phyloP scores from a whole-genome alignment of 148 eudicot species.

The Amaranthus cruentus region DNA sequence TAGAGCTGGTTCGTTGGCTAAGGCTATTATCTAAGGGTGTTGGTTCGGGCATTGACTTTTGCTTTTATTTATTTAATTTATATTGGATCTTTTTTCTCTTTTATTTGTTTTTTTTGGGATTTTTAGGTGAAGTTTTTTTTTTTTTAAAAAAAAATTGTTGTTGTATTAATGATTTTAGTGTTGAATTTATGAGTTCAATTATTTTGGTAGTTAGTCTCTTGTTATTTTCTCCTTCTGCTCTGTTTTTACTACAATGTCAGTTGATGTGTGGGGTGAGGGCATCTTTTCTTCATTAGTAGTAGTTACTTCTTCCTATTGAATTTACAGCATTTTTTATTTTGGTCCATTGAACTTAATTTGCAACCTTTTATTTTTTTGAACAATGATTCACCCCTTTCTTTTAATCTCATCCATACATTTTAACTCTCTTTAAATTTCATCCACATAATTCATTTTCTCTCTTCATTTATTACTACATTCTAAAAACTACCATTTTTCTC shows the following conservation, averaged over 20 bases:
- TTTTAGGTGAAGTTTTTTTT: background rate
- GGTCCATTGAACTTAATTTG: too few species aligned
- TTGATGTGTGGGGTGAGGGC: too few species aligned
- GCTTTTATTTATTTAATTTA: constrained; percentile 24
- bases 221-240: constrained; percentile 7
- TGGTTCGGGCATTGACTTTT: constrained; percentile 99
- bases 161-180: constrained; percentile 21
- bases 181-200: constrained; percentile 32
- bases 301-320: too few species aligned
- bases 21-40: constrained; percentile 40
- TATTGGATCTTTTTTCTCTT: background rate
- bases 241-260: background rate
- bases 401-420: too few species aligned
- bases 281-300: too few species aligned
- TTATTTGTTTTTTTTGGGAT: background rate
- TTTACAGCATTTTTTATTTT: too few species aligned
- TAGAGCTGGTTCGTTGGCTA: constrained; percentile 27
- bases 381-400: too few species aligned
- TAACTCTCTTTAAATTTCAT: too few species aligned
- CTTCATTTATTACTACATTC: too few species aligned
- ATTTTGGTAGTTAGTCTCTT: constrained; percentile 23
- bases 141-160: background rate
- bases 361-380: too few species aligned
- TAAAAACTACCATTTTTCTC: too few species aligned
- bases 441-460: too few species aligned